Conservation (phyloP, 441 rosid genomes). For the Gossypium davidsonii region DNA sequence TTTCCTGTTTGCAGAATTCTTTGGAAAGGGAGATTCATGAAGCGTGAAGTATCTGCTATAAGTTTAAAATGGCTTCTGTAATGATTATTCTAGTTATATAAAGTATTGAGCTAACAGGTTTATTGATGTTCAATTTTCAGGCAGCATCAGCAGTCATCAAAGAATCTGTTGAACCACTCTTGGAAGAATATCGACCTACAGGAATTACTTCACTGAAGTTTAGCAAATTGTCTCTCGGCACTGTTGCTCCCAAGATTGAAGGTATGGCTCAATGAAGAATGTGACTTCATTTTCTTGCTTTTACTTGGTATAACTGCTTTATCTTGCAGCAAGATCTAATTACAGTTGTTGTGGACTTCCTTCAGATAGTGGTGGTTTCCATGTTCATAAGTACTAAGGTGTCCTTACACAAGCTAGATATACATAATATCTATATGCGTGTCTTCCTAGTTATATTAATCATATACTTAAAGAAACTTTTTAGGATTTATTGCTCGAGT, state of each 20-base stretch:
- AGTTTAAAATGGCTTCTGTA: neutral
- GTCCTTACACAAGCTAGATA: slow-evolving; percentile 3
- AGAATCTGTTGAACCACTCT: slow-evolving; percentile 89
- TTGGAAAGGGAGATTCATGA: neutral
- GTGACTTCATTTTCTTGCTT: neutral
- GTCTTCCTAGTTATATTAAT: neutral
- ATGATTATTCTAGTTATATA: neutral
- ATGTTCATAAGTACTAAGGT: neutral
- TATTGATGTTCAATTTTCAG: slow-evolving; percentile 29
- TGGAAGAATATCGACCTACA: slow-evolving; percentile 88
- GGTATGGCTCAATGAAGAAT: slow-evolving; percentile 31
- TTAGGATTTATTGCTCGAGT: neutral
- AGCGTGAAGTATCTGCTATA: neutral
- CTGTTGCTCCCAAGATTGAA: slow-evolving; percentile 92
- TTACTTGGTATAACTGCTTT: slow-evolving; percentile 6
- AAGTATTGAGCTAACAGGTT: neutral
- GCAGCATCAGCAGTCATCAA: slow-evolving; percentile 79
- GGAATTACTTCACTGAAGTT: slow-evolving; percentile 88
- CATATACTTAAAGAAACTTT: neutral
- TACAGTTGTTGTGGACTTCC: neutral
- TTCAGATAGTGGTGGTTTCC: neutral
- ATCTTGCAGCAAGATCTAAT: neutral
- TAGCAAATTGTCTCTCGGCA: slow-evolving; percentile 74
- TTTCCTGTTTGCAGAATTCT: neutral
- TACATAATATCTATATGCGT: neutral